phyloP scores from a whole-genome alignment of 257 asterid genomes.

The Paulownia fortunei region DNA sequence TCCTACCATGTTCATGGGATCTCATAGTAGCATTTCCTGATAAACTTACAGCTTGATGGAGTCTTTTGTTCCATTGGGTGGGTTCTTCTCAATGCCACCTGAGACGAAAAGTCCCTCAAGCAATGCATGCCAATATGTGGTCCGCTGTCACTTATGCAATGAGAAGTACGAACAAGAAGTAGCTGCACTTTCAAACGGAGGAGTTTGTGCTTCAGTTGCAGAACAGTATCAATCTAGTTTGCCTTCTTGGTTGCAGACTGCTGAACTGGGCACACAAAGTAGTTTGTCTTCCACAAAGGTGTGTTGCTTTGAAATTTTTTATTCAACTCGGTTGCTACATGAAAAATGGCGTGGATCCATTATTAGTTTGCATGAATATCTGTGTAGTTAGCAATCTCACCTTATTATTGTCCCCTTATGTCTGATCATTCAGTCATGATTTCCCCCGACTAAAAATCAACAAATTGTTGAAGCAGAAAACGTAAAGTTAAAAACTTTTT shows the following conservation, averaged over 20 bases:
- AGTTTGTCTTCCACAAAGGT: constrained; percentile 54
- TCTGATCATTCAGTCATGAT: no score
- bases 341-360: not conserved
- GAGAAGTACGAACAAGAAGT: constrained; percentile 76
- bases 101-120: constrained; percentile 54
- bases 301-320: constrained; percentile 7
- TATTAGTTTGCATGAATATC: no score
- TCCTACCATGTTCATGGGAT: not conserved
- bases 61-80: constrained; percentile 96
- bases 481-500: no score
- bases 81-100: constrained; percentile 78
- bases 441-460: no score
- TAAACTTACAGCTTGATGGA: constrained; percentile 85
- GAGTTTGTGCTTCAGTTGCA: constrained; percentile 39
- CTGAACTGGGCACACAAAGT: constrained; percentile 36
- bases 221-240: constrained; percentile 45
- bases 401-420: no score
- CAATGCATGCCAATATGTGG: constrained; percentile 39
- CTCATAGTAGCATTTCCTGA: constrained; percentile 24
- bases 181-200: constrained; percentile 48
- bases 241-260: constrained; percentile 62
- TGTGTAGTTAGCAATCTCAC: no score
- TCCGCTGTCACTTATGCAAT: constrained; percentile 67
- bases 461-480: not conserved
- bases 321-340: no score